Evolutionary conservation across 306 rosid species (phyloP), one percentile per base, ranked within the genome.

Genomic region (Cicer chorassanicum): DNA sequence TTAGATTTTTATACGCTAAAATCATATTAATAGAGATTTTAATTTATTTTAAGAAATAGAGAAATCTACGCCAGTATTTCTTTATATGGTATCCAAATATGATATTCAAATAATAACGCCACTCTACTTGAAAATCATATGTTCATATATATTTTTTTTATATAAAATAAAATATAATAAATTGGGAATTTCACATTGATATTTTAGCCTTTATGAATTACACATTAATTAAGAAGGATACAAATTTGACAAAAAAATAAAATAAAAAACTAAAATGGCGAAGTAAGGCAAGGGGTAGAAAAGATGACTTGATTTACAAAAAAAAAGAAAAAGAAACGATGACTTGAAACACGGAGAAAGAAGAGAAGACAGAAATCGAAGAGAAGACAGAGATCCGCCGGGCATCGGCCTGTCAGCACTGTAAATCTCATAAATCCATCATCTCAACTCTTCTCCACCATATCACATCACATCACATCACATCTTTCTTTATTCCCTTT

Each of bases 291-390:
- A 1, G 68, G 67, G 68, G 48, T 62, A 62, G 68, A 39, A 63
- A 38, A 63, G 68, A 39, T 6, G 8, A 6, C 9, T 42, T 42
- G 9, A 6, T 6, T 1, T 42, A 42, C 0, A 40, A 40, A 40
- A 29, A 29, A 42, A 42, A 6, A 7, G 7, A 6, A 8, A 42
- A 7, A 1, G 0, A 45, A 10, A 14, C 14, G 16, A 51, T 42
- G 62, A 50, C 62, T 69, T 69, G 46, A 69, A 69, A 49, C 74
- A 9, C 74, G 61, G 46, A 69, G 75, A 70, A 15, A 53, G 16
- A 67, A 21, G 45, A 39, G 60, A 40, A 43, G 78, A 73, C 21
- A 16, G 8, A 63, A 46, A 63, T 63, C 68, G 75, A 70, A 21
- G 45, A 39, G 60, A 40, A 43, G 78, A 73, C 21, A 16, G 8